Evolutionary conservation across 495 filamentous ascomycete genomes (phyloP).

Genomic region (Hyaloscypha hepaticicola): DNA sequence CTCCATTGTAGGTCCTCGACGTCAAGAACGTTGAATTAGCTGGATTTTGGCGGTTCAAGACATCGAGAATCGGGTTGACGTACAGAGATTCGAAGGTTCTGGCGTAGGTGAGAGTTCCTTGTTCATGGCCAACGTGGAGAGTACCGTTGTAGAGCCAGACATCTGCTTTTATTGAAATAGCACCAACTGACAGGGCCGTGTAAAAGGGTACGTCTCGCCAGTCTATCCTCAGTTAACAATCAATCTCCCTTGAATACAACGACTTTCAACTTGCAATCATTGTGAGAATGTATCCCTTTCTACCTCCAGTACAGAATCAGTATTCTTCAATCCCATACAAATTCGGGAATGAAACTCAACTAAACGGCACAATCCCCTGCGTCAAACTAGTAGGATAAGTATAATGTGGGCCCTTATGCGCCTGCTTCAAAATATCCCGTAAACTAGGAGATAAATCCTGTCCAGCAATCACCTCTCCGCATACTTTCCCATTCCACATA

Average conservation of each 20-base stretch:
- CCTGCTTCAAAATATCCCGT: constrained; percentile 29
- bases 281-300: constrained; percentile 64
- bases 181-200: constrained; percentile 62
- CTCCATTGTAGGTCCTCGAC: constrained; percentile 45
- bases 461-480: not conserved
- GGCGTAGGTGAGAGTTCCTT: constrained; percentile 44
- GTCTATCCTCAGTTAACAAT: constrained; percentile 19
- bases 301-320: not conserved
- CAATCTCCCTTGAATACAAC: not conserved
- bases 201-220: constrained; percentile 69
- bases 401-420: constrained; percentile 25
- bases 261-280: constrained; percentile 62
- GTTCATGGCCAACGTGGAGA: constrained; percentile 59
- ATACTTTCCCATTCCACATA: not conserved
- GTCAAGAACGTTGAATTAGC: constrained; percentile 37
- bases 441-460: constrained; percentile 16
- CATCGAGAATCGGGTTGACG: constrained; percentile 58
- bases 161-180: constrained; percentile 79
- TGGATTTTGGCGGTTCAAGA: constrained; percentile 53
- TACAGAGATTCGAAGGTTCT: constrained; percentile 64
- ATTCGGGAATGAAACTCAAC: not conserved
- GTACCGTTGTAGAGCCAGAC: constrained; percentile 74
- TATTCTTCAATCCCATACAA: not conserved
- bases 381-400: constrained; percentile 32
- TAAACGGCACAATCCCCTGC: constrained; percentile 31